Evolutionary conservation across 2,329 filamentous ascomycete genomes (phyloP), one percentile per base, ranked within the genome.

Genomic region (Fusarium tupiense): DNA sequence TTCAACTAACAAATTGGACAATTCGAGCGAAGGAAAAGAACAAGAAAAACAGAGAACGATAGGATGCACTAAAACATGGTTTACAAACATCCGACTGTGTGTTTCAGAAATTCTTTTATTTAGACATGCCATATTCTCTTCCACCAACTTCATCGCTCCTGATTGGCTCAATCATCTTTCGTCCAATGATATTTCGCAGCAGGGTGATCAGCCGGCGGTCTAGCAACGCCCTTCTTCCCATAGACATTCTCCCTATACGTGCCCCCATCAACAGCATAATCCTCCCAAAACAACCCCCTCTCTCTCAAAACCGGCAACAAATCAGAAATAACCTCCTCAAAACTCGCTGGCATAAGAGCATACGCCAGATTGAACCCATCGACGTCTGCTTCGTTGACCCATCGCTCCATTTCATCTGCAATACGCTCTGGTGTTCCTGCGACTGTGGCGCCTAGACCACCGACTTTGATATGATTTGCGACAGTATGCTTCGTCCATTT

Each of bases 401-500:
- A 94, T 4, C 85, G 82, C 81, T 94, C 91, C 67, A 94, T 85
- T 41, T 88, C 86, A 79, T 94, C 91, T 0, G 91, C 92, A 2
- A 94, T 91, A 67, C 89, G 88, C 26, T 85, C 80, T 0, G 92
- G 84, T 0, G 90, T 93, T 0, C 92, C 92, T 0, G 93, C 89
- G 8, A 91, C 80, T 1, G 90, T 86, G 0, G 91, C 88, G 0
- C 91, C 91, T 31, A 93, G 86, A 3, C 92, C 92, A 8, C 92
- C 92, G 22, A 94, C 86, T 43, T 88, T 89, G 59, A 93, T 88
- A 70, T 92, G 90, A 75, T 93, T 87, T 1, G 91, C 92, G 7
- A 94, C 87, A 1, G 90, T 92, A 56, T 89, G 85, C 80, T 93
- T 93, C 1, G 92, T 94, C 92, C 92, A 94, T 74, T 91, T 92